A percentile compares a stretch with the other conserved stretches of the same genome.
These are phyloP conservation scores for Candida boidinii DNA, from an alignment of 805 yeast genomes.

Conservation along the genomic window DNA sequence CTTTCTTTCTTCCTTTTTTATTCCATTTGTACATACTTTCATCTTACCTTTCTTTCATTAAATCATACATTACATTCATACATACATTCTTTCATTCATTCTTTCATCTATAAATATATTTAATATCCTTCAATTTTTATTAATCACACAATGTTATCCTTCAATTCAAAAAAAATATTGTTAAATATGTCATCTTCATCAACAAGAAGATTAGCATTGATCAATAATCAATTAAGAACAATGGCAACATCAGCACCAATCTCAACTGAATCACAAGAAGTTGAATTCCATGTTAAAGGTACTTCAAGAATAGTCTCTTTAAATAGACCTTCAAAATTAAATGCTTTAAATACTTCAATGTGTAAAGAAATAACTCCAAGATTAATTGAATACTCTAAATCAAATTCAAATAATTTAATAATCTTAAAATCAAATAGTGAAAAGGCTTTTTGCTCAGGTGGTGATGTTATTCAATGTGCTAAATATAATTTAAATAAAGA, in stretches of 20 bases:
- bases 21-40: too few relatives aligned
- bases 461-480: constrained; percentile 84
- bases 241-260: constrained; percentile 13
- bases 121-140: background rate
- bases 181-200: constrained; percentile 1
- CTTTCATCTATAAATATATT: too few relatives aligned
- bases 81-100: too few relatives aligned
- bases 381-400: constrained; percentile 66
- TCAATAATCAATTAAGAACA: constrained; percentile 7
- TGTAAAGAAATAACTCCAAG: constrained; percentile 64
- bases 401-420: constrained; percentile 53
- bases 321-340: constrained; percentile 76
- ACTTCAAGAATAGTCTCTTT: constrained; percentile 66
- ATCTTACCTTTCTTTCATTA: too few relatives aligned
- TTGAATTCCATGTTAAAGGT: constrained; percentile 51
- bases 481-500: constrained; percentile 41
- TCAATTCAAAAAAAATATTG: background rate
- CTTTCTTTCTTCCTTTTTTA: too few relatives aligned
- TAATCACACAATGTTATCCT: background rate
- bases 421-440: constrained; percentile 59
- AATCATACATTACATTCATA: too few relatives aligned
- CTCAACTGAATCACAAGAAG: constrained; percentile 31
- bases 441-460: constrained; percentile 89
- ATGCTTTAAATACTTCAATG: constrained; percentile 77
- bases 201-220: constrained; percentile 5